A percentile compares a stretch with the other conserved stretches of the same genome.
These are phyloP conservation scores for Acer negundo DNA, from an alignment of 345 rosid species.

Conservation along the genomic window DNA sequence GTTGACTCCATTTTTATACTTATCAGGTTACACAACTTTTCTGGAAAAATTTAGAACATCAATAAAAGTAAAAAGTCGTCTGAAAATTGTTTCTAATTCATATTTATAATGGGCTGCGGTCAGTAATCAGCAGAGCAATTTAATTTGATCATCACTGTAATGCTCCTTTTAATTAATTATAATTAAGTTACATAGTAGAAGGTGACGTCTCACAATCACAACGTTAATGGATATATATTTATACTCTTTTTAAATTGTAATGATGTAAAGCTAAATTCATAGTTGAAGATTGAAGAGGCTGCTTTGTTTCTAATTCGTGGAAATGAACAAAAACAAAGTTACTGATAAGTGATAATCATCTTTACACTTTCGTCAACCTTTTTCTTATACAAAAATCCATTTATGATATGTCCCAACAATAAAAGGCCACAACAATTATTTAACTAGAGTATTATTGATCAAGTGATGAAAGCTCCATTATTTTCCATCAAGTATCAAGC, in stretches of 20 bases:
- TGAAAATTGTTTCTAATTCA: too few species aligned
- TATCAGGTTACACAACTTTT: neutral
- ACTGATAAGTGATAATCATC: neutral
- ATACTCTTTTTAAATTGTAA: neutral
- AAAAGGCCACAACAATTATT: neutral
- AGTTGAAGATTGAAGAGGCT: neutral
- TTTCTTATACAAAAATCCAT: neutral
- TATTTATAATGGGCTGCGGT: neutral
- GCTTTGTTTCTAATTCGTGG: neutral
- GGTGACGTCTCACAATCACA: neutral
- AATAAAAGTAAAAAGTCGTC: too few species aligned
- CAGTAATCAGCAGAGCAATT: too few species aligned
- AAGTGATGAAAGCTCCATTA: neutral
- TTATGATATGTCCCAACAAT: neutral
- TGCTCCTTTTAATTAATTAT: too few species aligned
- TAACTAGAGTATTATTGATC: neutral
- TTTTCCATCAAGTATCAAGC: neutral
- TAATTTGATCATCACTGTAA: too few species aligned
- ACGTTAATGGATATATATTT: too few species aligned
- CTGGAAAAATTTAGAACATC: neutral
- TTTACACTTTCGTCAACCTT: neutral
- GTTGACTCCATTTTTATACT: neutral
- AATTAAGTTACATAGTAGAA: too few species aligned
- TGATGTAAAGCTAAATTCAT: neutral
- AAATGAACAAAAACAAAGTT: conserved; percentile 1